Base-by-base conservation (phyloP, 2,329 filamentous ascomycete species). In the Colletotrichum costaricense region DNA sequence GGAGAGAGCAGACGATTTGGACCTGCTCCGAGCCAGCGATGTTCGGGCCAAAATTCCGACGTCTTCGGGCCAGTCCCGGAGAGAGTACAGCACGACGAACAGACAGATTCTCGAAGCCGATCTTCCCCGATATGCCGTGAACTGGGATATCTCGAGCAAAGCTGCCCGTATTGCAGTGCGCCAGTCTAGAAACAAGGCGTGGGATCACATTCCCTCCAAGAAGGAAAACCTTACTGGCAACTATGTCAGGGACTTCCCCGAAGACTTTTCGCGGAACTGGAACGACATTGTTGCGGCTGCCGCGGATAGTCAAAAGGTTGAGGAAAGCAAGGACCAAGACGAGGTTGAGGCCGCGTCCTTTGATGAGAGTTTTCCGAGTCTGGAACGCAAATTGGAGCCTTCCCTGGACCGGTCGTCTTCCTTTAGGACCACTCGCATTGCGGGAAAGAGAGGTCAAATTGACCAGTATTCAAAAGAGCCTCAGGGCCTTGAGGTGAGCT, bases 211-310 rank as follows among this genome's bases (percentile, higher is more conserved):
- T n/a, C 55, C 58, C 16, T 28, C 56, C 12, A 54, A 67, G 22
- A 59, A 67, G 42, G 66, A 65, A 8, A 30, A 72, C 11, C 70
- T 89, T 62, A 88, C 85, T 9, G 88, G 87, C 4, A 87, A 86
- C 74, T 89, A 85, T 73, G 79, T 80, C 9, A 84, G 84, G 38
- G 88, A 89, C 76, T 89, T 89, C 71, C 86, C 87, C 0, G 87
- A 89, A 71, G 87, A 89, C 4, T 88, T 88, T 67, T 76, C 82
- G 0, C 77, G 78, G 5, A 82, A 83, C 1, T 88, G 87, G 87
- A 80, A 78, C 54, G 76, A 72, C 7, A 74, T 63, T 22, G 26
- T 75, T n/a, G 54, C 62, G n/a, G 64, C 35, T 38, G 64, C 35
- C 26, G 24, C 35, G 3, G 60, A 63, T 35, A 71, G 57, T 33